phyloP scores from a whole-genome alignment of 106 monocot species.

The Amphibolis antarctica region DNA sequence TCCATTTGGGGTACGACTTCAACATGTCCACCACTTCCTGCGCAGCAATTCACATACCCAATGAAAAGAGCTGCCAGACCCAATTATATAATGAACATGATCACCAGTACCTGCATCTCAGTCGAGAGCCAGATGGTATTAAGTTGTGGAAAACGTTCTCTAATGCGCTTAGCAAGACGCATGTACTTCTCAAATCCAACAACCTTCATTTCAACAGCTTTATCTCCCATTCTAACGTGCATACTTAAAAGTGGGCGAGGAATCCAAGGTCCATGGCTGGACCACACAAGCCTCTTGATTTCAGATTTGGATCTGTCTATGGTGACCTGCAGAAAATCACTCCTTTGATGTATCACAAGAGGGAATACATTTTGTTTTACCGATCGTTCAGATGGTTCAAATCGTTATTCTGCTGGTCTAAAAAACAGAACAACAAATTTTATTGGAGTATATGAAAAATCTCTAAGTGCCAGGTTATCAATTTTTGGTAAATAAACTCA shows the following conservation, averaged over 20 bases:
- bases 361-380: no score
- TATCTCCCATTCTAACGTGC: conserved; percentile 92
- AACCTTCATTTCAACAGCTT: conserved; percentile 81
- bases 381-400: no score
- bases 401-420: no score
- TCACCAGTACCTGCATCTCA: conserved; percentile 89
- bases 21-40: conserved; percentile 60
- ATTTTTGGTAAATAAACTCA: no score
- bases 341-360: no score
- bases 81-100: no score
- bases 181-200: conserved; percentile 69
- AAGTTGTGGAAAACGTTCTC: conserved; percentile 45
- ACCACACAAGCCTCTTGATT: conserved; percentile 68
- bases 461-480: no score
- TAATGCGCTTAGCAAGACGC: conserved; percentile 47
- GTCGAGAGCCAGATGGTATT: conserved; percentile 76
- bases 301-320: conserved; percentile 25
- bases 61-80: background rate
- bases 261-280: conserved; percentile 53
- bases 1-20: conserved; percentile 43
- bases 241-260: conserved; percentile 73
- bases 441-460: no score
- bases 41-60: background rate
- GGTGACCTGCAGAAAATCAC: conserved; percentile 21
- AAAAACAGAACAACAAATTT: no score